phyloP scores from a whole-genome alignment of 2,329 filamentous ascomycete species.

The Xylaria sp. region DNA sequence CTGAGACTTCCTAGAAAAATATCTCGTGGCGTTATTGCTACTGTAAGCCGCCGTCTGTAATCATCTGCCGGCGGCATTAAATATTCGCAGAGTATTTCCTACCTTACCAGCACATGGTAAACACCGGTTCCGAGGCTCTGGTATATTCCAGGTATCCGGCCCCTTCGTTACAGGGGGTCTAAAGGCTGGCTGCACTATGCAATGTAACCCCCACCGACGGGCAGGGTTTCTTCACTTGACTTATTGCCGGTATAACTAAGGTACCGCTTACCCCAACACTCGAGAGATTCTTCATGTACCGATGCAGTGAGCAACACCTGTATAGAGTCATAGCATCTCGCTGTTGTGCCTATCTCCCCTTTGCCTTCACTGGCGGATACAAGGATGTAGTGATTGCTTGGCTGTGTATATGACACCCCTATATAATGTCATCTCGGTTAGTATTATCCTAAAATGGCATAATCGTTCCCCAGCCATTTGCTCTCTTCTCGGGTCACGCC shows the following conservation, averaged over 20 bases:
- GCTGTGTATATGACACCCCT: slow-evolving; percentile 8
- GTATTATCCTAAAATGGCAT: not conserved
- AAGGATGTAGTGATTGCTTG: slow-evolving; percentile 1
- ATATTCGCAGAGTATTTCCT: slow-evolving; percentile 27
- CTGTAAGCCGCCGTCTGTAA: slow-evolving; percentile 17
- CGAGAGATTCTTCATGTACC: not conserved
- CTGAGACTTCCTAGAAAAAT: not conserved
- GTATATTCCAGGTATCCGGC: slow-evolving; percentile 20
- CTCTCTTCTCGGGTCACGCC: not conserved
- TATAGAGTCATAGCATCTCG: slow-evolving; percentile 8
- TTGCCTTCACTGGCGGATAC: not conserved
- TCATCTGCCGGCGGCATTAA: slow-evolving; percentile 26
- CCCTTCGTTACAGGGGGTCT: slow-evolving; percentile 1
- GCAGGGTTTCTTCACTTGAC: slow-evolving; percentile 12
- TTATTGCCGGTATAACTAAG: slow-evolving; percentile 2
- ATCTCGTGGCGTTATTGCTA: not conserved
- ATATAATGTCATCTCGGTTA: not conserved
- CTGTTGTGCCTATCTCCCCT: not conserved
- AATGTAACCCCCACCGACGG: slow-evolving; percentile 25
- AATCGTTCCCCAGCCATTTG: not conserved
- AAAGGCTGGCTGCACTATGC: slow-evolving; percentile 20
- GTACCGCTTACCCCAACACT: slow-evolving; percentile 22
- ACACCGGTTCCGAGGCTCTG: slow-evolving; percentile 24
- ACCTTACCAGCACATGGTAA: not conserved
- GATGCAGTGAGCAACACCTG: not conserved